Conservation (phyloP, 148 eudicot species). For the Fagopyrum tataricum region DNA sequence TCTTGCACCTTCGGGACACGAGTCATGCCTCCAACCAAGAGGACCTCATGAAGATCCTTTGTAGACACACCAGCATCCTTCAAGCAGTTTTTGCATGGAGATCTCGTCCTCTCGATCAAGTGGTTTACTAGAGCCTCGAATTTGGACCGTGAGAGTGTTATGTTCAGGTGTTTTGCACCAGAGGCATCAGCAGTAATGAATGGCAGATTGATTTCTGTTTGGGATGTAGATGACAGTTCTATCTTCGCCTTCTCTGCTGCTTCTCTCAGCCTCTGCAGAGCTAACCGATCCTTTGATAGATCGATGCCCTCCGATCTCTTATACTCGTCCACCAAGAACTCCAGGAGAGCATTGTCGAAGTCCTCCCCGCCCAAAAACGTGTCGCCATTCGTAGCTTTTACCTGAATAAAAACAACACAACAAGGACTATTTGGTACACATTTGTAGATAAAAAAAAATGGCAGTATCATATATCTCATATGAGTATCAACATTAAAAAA, state of each 20-base stretch:
- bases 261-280: constrained; percentile 37
- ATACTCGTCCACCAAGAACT: constrained; percentile 32
- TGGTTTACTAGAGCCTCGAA: constrained; percentile 36
- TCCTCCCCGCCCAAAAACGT: constrained; percentile 41
- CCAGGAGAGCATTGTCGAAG: constrained; percentile 31
- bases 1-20: constrained; percentile 45
- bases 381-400: constrained; percentile 36
- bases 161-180: constrained; percentile 32
- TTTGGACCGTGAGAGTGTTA: constrained; percentile 32
- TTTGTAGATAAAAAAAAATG: too few species aligned
- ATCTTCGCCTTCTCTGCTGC: constrained; percentile 50
- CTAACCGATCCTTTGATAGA: constrained; percentile 31
- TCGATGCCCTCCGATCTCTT: constrained; percentile 34
- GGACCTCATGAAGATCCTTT: constrained; percentile 38
- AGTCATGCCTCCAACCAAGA: constrained; percentile 46
- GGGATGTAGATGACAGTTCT: constrained; percentile 34
- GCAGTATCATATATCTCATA: too few species aligned
- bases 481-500: too few species aligned
- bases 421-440: not conserved
- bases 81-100: constrained; percentile 39
- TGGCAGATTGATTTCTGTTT: constrained; percentile 34
- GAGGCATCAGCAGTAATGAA: constrained; percentile 34
- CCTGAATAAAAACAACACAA: constrained; percentile 15
- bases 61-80: constrained; percentile 39
- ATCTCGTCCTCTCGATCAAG: constrained; percentile 34